Conservation (phyloP, 1,284 basidiomycete genomes). For the Porodaedalea pini region DNA sequence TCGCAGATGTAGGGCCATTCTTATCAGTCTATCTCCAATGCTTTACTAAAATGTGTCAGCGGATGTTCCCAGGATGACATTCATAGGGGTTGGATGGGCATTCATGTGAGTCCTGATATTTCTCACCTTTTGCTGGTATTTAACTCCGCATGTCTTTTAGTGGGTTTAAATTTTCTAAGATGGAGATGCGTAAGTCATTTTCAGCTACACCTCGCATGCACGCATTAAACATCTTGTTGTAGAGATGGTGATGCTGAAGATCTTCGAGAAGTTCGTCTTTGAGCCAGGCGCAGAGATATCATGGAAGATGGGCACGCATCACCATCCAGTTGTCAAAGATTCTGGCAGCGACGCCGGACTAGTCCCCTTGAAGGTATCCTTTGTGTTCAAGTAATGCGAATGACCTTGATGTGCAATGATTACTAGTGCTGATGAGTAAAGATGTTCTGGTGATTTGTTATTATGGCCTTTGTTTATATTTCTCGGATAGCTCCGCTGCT, state of each 20-base stretch:
- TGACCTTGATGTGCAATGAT: no score
- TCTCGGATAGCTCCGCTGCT: no score
- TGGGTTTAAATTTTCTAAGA: constrained; percentile 20
- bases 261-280: constrained; percentile 19
- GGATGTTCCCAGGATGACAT: constrained; percentile 20
- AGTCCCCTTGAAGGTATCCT: constrained; percentile 15
- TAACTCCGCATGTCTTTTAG: background rate
- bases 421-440: no score
- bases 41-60: background rate
- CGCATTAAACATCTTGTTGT: background rate
- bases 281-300: constrained; percentile 7
- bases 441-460: no score
- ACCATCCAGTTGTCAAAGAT: constrained; percentile 6
- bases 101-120: constrained; percentile 19
- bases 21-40: background rate
- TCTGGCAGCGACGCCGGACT: background rate
- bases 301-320: constrained; percentile 9
- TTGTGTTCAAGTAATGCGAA: no score
- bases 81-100: constrained; percentile 21
- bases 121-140: no score
- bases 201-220: no score
- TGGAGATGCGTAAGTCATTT: constrained; percentile 17
- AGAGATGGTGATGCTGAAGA: constrained; percentile 14
- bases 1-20: constrained; percentile 23
- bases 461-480: no score